Conservation (phyloP, 148 eudicot genomes). For the Polygonum aviculare region DNA sequence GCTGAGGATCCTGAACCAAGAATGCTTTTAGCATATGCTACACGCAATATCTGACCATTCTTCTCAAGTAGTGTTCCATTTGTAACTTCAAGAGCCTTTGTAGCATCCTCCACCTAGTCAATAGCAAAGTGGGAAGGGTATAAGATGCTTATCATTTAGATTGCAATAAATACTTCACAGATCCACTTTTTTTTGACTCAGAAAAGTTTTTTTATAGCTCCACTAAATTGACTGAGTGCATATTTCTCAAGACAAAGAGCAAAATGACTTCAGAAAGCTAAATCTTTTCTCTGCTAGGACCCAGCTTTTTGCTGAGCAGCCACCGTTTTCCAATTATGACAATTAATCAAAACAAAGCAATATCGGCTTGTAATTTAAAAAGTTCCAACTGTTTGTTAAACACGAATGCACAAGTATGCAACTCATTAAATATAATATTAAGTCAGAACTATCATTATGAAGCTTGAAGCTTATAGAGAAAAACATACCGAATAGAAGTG, state of each 20-base stretch:
- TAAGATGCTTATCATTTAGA: not conserved
- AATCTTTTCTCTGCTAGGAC: not conserved
- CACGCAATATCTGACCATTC: constrained; percentile 91
- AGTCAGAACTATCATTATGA: not conserved
- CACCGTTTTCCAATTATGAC: not conserved
- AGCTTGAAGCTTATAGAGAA: not conserved
- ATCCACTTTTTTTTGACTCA: no score
- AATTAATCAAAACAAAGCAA: not conserved
- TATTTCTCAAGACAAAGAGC: not conserved
- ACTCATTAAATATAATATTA: not conserved
- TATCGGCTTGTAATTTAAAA: not conserved
- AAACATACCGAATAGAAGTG: constrained; percentile 75
- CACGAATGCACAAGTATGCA: not conserved
- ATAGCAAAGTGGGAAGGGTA: not conserved
- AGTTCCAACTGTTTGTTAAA: not conserved
- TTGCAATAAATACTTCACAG: not conserved
- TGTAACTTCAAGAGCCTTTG: constrained; percentile 87
- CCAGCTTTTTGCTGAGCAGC: not conserved
- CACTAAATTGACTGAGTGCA: not conserved
- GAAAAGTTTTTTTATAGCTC: not conserved
- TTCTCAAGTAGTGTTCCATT: constrained; percentile 81
- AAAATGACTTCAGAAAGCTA: not conserved
- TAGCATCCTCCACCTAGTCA: constrained; percentile 86
- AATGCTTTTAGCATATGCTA: constrained; percentile 95
- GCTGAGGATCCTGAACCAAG: constrained; percentile 76